Percentiles rank a stretch among this genome's conserved stretches.
These are phyloP conservation scores for Fusarium sarcochroum DNA, from an alignment of 2,329 filamentous ascomycete species.

Conservation along the genomic window DNA sequence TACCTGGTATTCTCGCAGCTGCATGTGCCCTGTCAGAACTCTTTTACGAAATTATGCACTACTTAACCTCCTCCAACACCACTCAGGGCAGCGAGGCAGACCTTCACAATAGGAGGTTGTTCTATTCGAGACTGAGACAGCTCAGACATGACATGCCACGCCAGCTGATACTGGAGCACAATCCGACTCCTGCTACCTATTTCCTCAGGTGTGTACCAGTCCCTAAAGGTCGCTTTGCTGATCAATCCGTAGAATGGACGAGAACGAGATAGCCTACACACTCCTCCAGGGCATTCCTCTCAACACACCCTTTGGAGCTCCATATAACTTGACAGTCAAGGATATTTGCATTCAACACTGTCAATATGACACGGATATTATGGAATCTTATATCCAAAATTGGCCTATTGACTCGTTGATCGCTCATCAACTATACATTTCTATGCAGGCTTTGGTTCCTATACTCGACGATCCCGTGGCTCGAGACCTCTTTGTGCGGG, in stretches of 20 bases:
- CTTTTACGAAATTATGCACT: constrained; percentile 7
- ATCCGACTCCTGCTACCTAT: neutral
- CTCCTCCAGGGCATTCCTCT: neutral
- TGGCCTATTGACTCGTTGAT: neutral
- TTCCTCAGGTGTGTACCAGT: neutral
- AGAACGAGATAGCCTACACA: neutral
- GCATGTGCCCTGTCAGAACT: constrained; percentile 1
- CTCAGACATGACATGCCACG: constrained; percentile 2
- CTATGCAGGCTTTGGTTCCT: constrained; percentile 3
- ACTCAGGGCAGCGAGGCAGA: neutral
- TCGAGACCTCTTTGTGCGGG: neutral
- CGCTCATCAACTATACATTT: constrained; percentile 1
- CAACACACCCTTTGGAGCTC: neutral
- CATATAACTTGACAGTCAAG: neutral
- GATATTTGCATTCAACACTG: constrained; percentile 2
- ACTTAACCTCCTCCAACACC: neutral
- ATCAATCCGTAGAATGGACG: neutral
- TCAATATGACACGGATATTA: neutral
- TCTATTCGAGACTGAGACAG: constrained; percentile 2
- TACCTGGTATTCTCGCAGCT: neutral
- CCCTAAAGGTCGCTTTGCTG: rapidly evolving
- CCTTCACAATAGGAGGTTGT: neutral
- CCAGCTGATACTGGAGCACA: neutral
- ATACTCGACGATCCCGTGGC: neutral
- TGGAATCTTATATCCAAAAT: neutral